Evolutionary conservation across 768 basidiomycete species (phyloP).

Genomic region (Tremella mesenterica): DNA sequence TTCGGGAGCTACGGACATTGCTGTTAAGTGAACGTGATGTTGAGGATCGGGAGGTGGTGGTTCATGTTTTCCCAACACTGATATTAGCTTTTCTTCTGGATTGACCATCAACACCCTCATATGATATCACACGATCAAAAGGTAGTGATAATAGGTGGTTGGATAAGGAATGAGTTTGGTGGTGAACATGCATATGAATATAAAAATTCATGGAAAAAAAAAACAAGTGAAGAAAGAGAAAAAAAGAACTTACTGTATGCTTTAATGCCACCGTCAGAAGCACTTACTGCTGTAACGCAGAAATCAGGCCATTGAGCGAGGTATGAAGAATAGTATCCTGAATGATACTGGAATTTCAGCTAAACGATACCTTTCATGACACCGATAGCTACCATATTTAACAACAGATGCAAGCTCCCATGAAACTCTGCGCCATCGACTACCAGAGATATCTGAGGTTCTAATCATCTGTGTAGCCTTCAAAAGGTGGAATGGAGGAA

Average conservation of each 20-base stretch:
- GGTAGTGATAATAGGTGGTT: no score
- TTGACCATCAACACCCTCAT: not conserved
- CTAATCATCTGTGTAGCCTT: not conserved
- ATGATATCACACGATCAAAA: no score
- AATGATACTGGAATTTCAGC: constrained; percentile 35
- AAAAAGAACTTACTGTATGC: constrained; percentile 65
- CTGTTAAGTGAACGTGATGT: constrained; percentile 75
- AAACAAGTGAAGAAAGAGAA: not conserved
- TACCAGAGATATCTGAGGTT: not conserved
- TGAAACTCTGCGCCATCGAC: no score
- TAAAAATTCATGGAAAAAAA: not conserved
- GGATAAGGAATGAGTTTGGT: no score
- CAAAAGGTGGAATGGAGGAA: not conserved
- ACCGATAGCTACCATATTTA: no score
- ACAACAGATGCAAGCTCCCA: no score
- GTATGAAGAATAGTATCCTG: constrained; percentile 29
- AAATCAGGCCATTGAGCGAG: constrained; percentile 28
- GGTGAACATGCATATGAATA: not conserved
- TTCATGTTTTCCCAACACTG: constrained; percentile 83
- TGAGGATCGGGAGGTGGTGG: constrained; percentile 32
- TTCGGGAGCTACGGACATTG: constrained; percentile 85
- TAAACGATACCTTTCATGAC: no score
- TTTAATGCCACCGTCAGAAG: constrained; percentile 69
- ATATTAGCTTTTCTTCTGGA: not conserved
- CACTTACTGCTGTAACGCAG: constrained; percentile 58